These are phyloP conservation scores for Heliocybe sulcata DNA, from an alignment of 1,284 basidiomycete genomes.

Conservation along the genomic window DNA sequence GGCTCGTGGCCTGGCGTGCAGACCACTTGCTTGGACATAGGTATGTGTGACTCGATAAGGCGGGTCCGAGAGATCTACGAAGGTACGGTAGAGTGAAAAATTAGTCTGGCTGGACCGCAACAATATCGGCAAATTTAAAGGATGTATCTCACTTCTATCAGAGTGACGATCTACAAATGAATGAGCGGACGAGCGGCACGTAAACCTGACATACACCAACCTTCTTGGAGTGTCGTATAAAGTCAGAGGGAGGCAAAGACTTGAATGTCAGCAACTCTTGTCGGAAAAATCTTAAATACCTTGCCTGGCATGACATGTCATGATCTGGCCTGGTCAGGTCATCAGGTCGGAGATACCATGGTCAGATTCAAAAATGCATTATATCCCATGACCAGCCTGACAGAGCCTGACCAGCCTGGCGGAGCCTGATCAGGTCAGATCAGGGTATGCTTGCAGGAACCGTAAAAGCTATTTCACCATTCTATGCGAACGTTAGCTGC, in stretches of 20 bases:
- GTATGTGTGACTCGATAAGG: slow-evolving; percentile 22
- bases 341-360: too few species aligned
- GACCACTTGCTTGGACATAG: slow-evolving; percentile 26
- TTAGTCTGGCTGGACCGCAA: neutral
- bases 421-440: too few species aligned
- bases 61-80: slow-evolving; percentile 25
- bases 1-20: slow-evolving; percentile 21
- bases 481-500: too few species aligned
- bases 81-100: neutral
- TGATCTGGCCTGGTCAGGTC: too few species aligned
- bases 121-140: neutral
- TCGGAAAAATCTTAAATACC: too few species aligned
- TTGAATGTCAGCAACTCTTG: slow-evolving; percentile 18
- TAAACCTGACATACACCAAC: slow-evolving; percentile 10
- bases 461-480: too few species aligned
- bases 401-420: too few species aligned
- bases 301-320: too few species aligned
- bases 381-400: too few species aligned
- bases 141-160: slow-evolving; percentile 11
- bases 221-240: slow-evolving; percentile 23
- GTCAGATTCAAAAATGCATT: too few species aligned
- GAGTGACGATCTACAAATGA: slow-evolving; percentile 12
- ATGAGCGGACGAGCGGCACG: slow-evolving; percentile 4
- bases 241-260: slow-evolving; percentile 15
- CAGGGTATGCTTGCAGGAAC: too few species aligned